Evolutionary conservation across 164 flowering plant species (phyloP), one percentile per base, ranked within the genome.

Genomic region (Pachysandra terminalis): DNA sequence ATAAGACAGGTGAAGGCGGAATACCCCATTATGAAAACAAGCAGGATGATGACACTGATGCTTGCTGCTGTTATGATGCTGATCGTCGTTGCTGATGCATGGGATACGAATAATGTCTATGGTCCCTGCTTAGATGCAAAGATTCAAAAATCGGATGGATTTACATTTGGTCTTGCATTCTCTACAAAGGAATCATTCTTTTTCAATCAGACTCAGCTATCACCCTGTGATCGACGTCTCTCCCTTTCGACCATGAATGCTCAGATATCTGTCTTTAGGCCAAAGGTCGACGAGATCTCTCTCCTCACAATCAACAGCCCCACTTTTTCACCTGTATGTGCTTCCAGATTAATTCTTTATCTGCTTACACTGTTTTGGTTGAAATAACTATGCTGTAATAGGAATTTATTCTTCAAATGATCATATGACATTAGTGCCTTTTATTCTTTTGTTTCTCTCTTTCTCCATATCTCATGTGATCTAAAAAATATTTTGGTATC

Each of bases 281-380:
- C 93, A 3, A 83, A 77, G 51, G 87, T 90, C 19, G 92, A 90
- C 62, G 86, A 90, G 68, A 76, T 86, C 54, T 79, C 96, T 56
- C 85, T 87, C 27, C 86, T 87, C 26, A 78, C 92, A 76, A 68
- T 86, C 77, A 77, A 82, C n/a, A 70, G 78, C 75, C 69, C 40
- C 61, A 27, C 66, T 63, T 86, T 79, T 54, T 75, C 72, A 69
- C 81, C 84, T 45, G 90, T 85, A 83, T 40, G 79, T 73, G 51
- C 35, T 40, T 24, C 35, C 17, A 32, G 0, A 0, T 23, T 23
- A 14, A 56, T 22, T 56, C 24, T 22, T 23, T 56, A 25, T 23
- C 27, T 25, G 15, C 12, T 21, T 25, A 56, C 21, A 8, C 25
- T 56, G 21, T n/a, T n/a, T 15, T 45, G 51, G 51, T 15, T 45